Percentiles rank a stretch among this genome's conserved stretches.
phyloP scores from a whole-genome alignment of 371 early-diverging fungal genomes.

The Paraphysoderma sedebokerense region DNA sequence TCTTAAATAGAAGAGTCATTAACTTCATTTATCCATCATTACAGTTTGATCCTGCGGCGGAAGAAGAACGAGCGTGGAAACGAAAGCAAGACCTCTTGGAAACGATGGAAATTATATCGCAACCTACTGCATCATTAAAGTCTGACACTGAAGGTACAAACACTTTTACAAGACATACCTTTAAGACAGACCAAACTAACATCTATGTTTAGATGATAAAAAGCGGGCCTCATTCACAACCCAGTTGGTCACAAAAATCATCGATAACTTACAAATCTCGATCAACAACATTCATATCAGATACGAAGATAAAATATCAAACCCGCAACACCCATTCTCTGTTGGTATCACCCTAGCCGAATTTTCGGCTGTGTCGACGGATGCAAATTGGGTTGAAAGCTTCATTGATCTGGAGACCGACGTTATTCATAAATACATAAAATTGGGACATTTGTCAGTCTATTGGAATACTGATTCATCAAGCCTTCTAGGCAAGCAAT shows the following conservation, averaged over 20 bases:
- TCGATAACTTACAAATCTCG: conserved; percentile 89
- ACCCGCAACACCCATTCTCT: conserved; percentile 62
- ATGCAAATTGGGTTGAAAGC: conserved; percentile 68
- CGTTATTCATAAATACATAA: conserved; percentile 69
- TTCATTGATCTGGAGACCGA: conserved; percentile 59
- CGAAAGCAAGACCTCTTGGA: conserved; percentile 75
- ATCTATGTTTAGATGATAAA: conserved; percentile 29
- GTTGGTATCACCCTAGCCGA: conserved; percentile 80
- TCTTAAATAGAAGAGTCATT: too few relatives aligned
- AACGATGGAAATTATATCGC: conserved; percentile 57
- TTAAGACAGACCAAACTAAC: background rate
- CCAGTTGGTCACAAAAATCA: conserved; percentile 75
- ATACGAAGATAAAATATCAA: conserved; percentile 74
- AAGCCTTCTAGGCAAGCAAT: conserved; percentile 33
- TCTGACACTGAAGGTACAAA: too few relatives aligned
- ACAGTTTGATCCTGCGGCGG: conserved; percentile 58
- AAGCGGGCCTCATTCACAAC: conserved; percentile 60
- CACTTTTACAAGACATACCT: too few relatives aligned
- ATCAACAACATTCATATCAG: conserved; percentile 90
- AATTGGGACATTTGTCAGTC: conserved; percentile 58
- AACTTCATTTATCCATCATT: too few relatives aligned
- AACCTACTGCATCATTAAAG: too few relatives aligned
- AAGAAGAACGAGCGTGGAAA: conserved; percentile 56
- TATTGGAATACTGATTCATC: conserved; percentile 77
- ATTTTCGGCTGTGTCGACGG: conserved; percentile 82